These are phyloP conservation scores for Starmera amethionina DNA, from an alignment of 805 yeast genomes.

Conservation along the genomic window DNA sequence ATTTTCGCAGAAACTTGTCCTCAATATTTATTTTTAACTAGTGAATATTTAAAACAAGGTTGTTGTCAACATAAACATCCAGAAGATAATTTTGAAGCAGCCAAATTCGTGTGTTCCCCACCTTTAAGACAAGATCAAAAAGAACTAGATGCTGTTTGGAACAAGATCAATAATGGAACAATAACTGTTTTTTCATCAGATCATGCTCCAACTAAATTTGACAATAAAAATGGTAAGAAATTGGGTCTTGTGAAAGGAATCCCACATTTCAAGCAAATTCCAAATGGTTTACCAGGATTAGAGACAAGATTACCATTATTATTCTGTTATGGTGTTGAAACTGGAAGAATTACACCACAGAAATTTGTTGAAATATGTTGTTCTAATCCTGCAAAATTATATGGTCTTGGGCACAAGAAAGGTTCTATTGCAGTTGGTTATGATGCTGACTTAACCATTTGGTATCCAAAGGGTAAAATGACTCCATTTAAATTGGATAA, in stretches of 20 bases:
- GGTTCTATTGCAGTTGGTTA: conserved; percentile 35
- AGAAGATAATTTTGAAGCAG: conserved; percentile 32
- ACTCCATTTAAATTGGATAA: conserved; percentile 19
- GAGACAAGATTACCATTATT: conserved; percentile 36
- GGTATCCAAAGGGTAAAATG: conserved; percentile 32
- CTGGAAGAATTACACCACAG: conserved; percentile 29
- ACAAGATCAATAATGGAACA: conserved; percentile 34
- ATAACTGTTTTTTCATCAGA: conserved; percentile 36
- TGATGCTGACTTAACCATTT: conserved; percentile 38
- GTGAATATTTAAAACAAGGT: conserved; percentile 23
- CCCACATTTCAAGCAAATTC: conserved; percentile 33
- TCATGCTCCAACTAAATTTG: conserved; percentile 35
- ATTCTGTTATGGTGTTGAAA: conserved; percentile 35
- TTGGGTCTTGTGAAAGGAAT: conserved; percentile 28
- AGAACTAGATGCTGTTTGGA: conserved; percentile 36
- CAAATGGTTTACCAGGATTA: conserved; percentile 40
- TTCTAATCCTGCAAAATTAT: conserved; percentile 36
- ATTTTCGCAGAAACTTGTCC: conserved; percentile 42
- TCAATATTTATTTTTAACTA: conserved; percentile 34
- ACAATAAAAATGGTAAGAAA: conserved; percentile 32
- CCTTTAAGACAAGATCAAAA: conserved; percentile 31
- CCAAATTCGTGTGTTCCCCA: conserved; percentile 42
- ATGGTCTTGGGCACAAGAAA: conserved; percentile 31
- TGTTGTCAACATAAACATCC: conserved; percentile 15
- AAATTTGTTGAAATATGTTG: conserved; percentile 35